Evolutionary conservation across 2,329 filamentous ascomycete species (phyloP).

Genomic region (Penicillium sp.): DNA sequence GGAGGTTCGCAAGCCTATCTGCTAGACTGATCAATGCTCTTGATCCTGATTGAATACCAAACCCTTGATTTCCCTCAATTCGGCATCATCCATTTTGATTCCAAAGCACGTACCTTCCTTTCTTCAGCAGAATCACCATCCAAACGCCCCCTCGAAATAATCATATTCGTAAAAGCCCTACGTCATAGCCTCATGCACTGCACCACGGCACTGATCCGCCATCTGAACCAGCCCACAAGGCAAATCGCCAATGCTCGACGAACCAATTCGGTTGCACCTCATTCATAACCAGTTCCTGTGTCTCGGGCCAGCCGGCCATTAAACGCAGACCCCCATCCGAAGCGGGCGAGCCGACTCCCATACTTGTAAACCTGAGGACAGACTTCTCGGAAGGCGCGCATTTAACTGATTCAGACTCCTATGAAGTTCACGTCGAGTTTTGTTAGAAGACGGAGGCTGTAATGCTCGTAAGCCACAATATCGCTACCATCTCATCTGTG

Average conservation of each 20-base stretch:
- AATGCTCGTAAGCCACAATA: neutral
- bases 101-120: neutral
- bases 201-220: neutral
- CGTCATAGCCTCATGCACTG: neutral
- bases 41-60: neutral
- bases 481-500: neutral
- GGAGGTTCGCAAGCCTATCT: neutral
- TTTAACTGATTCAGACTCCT: neutral
- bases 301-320: neutral
- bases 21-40: neutral
- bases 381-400: neutral
- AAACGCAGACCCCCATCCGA: neutral
- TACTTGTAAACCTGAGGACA: neutral
- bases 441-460: neutral
- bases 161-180: neutral
- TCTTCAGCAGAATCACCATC: neutral
- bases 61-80: neutral
- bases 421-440: neutral
- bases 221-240: neutral
- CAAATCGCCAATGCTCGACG: neutral
- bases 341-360: neutral
- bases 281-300: neutral
- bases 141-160: neutral
- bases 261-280: neutral
- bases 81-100: neutral